phyloP scores from a whole-genome alignment of 2,329 filamentous ascomycete genomes.

The Aspergillus persii region DNA sequence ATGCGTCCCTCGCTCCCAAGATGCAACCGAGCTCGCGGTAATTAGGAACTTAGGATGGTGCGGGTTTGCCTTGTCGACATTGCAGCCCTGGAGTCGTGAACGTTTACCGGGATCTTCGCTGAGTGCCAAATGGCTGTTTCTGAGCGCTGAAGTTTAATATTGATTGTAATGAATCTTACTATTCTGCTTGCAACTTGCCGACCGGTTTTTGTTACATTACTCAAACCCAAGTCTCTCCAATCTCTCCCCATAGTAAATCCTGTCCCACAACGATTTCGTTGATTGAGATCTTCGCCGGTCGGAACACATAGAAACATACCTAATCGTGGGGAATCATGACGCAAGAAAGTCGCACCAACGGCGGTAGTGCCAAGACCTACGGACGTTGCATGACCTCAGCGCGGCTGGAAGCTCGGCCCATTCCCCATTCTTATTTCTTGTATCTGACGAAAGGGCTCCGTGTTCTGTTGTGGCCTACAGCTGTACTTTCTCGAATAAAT shows the following conservation, averaged over 20 bases:
- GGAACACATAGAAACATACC: too few species aligned
- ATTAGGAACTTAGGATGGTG: constrained; percentile 88
- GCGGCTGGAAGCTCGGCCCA: background rate
- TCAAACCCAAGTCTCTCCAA: too few species aligned
- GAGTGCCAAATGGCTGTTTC: constrained; percentile 78
- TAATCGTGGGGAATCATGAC: too few species aligned
- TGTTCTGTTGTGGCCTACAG: too few species aligned
- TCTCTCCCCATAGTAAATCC: too few species aligned
- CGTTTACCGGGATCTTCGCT: constrained; percentile 59
- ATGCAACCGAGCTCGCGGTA: constrained; percentile 60
- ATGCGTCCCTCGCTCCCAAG: constrained; percentile 72
- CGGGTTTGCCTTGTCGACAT: constrained; percentile 78
- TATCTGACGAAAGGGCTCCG: too few species aligned
- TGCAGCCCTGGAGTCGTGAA: constrained; percentile 67
- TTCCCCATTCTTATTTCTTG: too few species aligned
- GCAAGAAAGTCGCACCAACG: too few species aligned
- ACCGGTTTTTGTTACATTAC: too few species aligned
- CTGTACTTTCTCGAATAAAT: background rate
- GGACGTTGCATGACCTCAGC: constrained; percentile 5
- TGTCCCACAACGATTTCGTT: too few species aligned
- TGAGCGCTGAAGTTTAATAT: constrained; percentile 77
- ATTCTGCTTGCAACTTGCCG: too few species aligned
- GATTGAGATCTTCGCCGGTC: too few species aligned
- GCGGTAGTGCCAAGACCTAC: background rate
- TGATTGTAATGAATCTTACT: background rate